phyloP scores from a whole-genome alignment of 2,329 filamentous ascomycete genomes.

The Helotiales sp. region DNA sequence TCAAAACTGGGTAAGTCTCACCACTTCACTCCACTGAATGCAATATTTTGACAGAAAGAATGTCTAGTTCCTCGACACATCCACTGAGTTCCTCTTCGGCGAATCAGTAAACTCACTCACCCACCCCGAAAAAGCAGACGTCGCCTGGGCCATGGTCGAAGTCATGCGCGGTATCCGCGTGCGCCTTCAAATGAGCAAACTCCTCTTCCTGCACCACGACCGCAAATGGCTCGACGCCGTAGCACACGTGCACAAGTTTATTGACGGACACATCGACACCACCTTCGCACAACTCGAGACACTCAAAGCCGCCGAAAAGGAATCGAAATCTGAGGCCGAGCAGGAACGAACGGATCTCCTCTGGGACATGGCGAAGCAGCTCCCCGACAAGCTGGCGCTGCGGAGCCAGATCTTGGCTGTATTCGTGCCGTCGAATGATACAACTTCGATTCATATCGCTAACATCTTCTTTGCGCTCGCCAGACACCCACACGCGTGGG shows the following conservation, averaged over 20 bases:
- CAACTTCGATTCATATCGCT: background rate
- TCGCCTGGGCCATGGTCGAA: background rate
- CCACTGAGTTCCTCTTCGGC: no score
- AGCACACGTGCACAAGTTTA: background rate
- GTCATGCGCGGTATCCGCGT: background rate
- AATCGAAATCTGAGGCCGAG: background rate
- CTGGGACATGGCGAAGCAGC: background rate
- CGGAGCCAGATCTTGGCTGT: background rate
- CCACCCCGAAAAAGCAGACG: background rate
- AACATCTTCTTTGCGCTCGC: background rate
- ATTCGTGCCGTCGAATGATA: background rate
- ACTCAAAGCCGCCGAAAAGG: background rate
- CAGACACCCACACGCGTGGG: background rate
- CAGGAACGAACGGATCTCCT: background rate
- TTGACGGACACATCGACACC: background rate
- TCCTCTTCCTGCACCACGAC: background rate
- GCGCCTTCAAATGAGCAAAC: background rate
- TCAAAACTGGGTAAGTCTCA: conserved; percentile 1
- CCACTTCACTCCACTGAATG: background rate
- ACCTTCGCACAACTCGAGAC: background rate
- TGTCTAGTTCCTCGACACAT: conserved; percentile 8
- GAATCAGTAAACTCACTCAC: background rate
- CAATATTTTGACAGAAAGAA: background rate
- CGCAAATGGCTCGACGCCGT: background rate
- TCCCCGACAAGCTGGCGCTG: background rate